These are phyloP conservation scores for Terana coerulea DNA, from an alignment of 768 basidiomycete species.

Conservation along the genomic window DNA sequence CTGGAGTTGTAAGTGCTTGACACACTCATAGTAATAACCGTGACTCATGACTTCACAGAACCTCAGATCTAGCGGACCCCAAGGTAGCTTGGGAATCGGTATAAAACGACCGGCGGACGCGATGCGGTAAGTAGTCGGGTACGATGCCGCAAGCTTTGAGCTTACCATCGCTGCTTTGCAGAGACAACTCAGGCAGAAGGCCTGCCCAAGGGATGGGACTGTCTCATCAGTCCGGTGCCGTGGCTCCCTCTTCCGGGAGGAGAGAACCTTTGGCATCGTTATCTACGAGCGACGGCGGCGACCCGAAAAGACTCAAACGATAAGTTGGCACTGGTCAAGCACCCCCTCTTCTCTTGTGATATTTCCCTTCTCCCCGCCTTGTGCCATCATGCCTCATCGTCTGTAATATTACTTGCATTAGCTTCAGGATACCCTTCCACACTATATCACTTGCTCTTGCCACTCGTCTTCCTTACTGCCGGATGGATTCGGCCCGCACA, in stretches of 20 bases:
- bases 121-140: constrained; percentile 9
- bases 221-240: constrained; percentile 1
- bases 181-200: not conserved
- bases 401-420: too few relatives aligned
- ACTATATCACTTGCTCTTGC: too few relatives aligned
- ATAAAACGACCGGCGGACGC: constrained; percentile 13
- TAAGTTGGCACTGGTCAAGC: not conserved
- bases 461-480: too few relatives aligned
- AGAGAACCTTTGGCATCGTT: constrained; percentile 9
- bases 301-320: constrained; percentile 12
- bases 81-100: not conserved
- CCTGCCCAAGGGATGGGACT: constrained; percentile 17
- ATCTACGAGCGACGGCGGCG: constrained; percentile 7
- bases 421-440: too few relatives aligned
- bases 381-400: too few relatives aligned
- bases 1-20: not conserved
- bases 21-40: not conserved
- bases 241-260: not conserved
- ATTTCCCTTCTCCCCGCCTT: too few relatives aligned
- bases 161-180: not conserved
- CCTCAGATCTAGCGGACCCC: not conserved
- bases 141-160: not conserved
- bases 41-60: not conserved
- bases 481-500: too few relatives aligned
- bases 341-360: too few relatives aligned